Conservation (phyloP, 2,329 filamentous ascomycete genomes). For the Clathrospora elynae region DNA sequence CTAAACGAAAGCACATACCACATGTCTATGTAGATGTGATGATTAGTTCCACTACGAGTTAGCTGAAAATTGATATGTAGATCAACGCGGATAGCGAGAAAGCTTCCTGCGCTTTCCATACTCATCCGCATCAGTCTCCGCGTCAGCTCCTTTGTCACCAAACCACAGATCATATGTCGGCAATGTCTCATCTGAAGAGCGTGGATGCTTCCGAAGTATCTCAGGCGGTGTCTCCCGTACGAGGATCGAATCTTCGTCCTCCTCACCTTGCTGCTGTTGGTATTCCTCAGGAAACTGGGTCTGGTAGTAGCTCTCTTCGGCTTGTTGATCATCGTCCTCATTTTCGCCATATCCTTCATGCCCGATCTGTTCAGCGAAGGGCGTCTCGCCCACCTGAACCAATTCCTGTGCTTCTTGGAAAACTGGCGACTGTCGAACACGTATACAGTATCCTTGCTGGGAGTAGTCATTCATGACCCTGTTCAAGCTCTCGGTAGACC, state of each 20-base stretch:
- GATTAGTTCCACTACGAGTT: conserved; percentile 1
- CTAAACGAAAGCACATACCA: too few species aligned
- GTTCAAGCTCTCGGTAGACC: conserved; percentile 7
- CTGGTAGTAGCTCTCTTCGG: neutral
- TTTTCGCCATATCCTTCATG: neutral
- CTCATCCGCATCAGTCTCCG: neutral
- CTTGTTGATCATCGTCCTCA: neutral
- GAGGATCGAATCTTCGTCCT: conserved; percentile 6
- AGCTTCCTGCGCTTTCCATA: neutral
- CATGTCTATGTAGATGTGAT: too few species aligned
- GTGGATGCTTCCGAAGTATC: neutral
- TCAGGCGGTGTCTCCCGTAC: conserved; percentile 17
- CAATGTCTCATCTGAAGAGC: neutral
- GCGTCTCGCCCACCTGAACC: conserved; percentile 8
- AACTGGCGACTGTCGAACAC: neutral
- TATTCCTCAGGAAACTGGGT: neutral
- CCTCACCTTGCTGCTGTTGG: neutral
- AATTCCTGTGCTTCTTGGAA: neutral
- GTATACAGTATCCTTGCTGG: conserved; percentile 1
- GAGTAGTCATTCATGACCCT: neutral
- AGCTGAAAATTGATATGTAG: conserved; percentile 1
- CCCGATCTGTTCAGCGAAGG: neutral
- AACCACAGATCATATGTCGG: neutral
- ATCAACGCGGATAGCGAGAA: neutral
- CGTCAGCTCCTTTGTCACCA: neutral